These are phyloP conservation scores for Chalaropsis thielavioides DNA, from an alignment of 2,329 filamentous ascomycete species.

Conservation along the genomic window DNA sequence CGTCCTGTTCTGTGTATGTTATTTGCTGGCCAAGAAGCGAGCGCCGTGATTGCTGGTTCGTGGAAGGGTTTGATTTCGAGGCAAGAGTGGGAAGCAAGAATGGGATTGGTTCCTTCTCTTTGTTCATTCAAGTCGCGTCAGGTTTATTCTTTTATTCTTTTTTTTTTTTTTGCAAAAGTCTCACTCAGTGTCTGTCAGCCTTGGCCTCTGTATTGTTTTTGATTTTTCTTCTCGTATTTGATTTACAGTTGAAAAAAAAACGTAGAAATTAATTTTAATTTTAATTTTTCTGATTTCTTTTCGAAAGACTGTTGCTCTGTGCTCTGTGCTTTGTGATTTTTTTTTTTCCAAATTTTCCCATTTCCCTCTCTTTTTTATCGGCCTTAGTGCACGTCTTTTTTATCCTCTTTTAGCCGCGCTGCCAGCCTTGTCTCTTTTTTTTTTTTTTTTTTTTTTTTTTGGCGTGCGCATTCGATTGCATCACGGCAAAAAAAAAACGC, in stretches of 20 bases:
- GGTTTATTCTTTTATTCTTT: background rate
- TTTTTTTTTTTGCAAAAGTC: background rate
- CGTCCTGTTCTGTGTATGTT: background rate
- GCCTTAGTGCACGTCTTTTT: background rate
- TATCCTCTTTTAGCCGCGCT: background rate
- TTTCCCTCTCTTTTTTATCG: background rate
- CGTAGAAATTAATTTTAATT: background rate
- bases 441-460: conserved; percentile 1
- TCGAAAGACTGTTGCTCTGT: background rate
- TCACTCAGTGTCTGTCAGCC: background rate
- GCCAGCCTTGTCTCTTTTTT: conserved; percentile 5
- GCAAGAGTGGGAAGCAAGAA: too few species aligned
- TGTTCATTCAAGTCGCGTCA: too few species aligned
- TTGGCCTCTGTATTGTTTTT: background rate
- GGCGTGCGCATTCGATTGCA: background rate
- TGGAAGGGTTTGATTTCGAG: too few species aligned
- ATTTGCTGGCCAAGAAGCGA: background rate
- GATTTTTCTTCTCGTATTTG: background rate
- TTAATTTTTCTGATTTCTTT: background rate
- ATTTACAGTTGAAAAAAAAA: background rate
- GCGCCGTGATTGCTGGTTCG: background rate
- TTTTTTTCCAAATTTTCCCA: background rate
- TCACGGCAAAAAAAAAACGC: background rate
- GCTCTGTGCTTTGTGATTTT: too few species aligned
- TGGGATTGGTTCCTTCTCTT: too few species aligned